Conservation (phyloP, 768 basidiomycete genomes). For the Tulasnella sp. region DNA sequence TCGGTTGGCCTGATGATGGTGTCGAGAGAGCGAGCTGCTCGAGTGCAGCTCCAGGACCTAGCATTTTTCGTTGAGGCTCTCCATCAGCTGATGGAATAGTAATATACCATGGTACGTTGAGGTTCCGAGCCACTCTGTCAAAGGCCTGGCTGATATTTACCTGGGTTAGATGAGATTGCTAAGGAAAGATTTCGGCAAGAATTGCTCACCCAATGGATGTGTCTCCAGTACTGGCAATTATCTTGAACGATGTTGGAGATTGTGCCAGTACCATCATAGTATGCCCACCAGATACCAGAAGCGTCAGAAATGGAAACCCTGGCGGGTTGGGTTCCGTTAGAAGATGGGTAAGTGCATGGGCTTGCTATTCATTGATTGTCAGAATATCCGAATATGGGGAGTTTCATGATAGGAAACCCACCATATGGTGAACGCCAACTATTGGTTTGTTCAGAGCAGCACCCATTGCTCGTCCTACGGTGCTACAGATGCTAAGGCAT, state of each 20-base stretch:
- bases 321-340: slow-evolving; percentile 43
- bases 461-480: slow-evolving; percentile 76
- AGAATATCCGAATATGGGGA: not conserved
- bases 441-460: slow-evolving; percentile 64
- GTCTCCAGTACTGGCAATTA: slow-evolving; percentile 63
- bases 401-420: slow-evolving; percentile 24
- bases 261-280: slow-evolving; percentile 70
- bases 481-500: slow-evolving; percentile 65
- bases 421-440: slow-evolving; percentile 94
- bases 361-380: slow-evolving; percentile 47
- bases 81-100: no score
- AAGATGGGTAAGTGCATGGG: slow-evolving; percentile 72
- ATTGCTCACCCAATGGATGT: slow-evolving; percentile 48
- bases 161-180: not conserved
- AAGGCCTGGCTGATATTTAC: slow-evolving; percentile 49
- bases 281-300: slow-evolving; percentile 90
- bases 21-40: slow-evolving; percentile 38
- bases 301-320: slow-evolving; percentile 71
- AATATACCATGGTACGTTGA: slow-evolving; percentile 45
- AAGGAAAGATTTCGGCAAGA: not conserved
- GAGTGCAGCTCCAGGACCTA: slow-evolving; percentile 68
- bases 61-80: slow-evolving; percentile 5
- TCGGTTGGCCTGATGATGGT: slow-evolving; percentile 14
- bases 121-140: slow-evolving; percentile 66
- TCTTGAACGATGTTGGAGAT: slow-evolving; percentile 43